Conservation (phyloP, 768 basidiomycete species). For the Suillus variegatus region DNA sequence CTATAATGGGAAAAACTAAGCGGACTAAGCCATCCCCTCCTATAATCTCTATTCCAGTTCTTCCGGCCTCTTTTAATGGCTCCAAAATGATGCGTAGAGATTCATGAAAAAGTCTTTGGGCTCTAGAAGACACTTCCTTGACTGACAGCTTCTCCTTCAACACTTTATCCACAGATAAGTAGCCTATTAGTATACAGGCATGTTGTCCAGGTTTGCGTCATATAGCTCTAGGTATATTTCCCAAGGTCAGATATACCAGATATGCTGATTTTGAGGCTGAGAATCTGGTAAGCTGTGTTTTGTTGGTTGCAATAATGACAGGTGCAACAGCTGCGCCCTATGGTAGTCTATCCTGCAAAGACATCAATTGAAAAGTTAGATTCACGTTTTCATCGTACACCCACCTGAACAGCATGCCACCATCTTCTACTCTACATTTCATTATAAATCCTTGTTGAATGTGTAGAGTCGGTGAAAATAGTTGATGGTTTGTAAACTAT, state of each 20-base stretch:
- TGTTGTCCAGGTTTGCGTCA: constrained; percentile 34
- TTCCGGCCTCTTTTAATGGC: constrained; percentile 22
- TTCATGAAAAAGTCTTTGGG: constrained; percentile 1
- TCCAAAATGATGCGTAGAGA: not conserved
- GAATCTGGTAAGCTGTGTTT: constrained; percentile 43
- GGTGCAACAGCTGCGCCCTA: constrained; percentile 37
- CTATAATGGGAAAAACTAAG: constrained; percentile 1
- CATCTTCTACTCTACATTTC: constrained; percentile 40
- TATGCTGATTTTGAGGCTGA: constrained; percentile 41
- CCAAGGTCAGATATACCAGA: constrained; percentile 46
- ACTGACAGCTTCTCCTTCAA: constrained; percentile 22
- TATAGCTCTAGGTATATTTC: constrained; percentile 43
- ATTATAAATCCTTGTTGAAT: constrained; percentile 26
- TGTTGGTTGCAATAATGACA: constrained; percentile 47
- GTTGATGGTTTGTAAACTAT: constrained; percentile 33
- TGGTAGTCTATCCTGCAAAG: not conserved
- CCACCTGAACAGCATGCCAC: constrained; percentile 39
- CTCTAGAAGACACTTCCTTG: constrained; percentile 13
- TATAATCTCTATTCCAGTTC: constrained; percentile 7
- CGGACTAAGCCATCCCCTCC: constrained; percentile 11
- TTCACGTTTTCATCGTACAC: constrained; percentile 7
- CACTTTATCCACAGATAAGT: constrained; percentile 38
- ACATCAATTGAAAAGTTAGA: not conserved
- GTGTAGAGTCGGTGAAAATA: constrained; percentile 20
- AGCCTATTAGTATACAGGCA: constrained; percentile 41